Base-by-base conservation (phyloP, 768 basidiomycete species). In the Agrocybe chaxingu region DNA sequence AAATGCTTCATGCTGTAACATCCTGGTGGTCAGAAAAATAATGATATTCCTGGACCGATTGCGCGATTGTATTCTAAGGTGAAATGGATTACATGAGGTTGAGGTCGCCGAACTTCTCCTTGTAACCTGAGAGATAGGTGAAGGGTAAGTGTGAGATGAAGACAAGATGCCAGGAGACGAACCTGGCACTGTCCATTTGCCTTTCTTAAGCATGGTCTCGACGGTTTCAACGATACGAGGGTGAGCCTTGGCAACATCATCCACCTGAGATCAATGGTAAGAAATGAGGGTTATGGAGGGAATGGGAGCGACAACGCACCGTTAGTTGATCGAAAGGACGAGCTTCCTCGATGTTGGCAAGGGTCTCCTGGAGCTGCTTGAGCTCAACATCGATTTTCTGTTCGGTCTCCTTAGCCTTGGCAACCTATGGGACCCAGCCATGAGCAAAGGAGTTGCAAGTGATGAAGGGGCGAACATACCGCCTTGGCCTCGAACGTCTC, bases 131-230 rank as follows among this genome's bases (percentile, higher is more conserved):
- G 38, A 47, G 34, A 45, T 13, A 36, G 39, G 39, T 52, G 47
- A 39, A 52, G 35, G 5, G 31, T 42, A 36, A 30, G 24, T 24
- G 24, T n/a, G 16, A 3, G 33, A 19, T 4, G 43, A 40, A 16
- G 7, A 49, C 13, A 10, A 42, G 32, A 42, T 33, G 30, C 31
- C 1, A 18, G 34, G 16, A 19, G 31, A 62, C 77, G 47, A 66
- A 87, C 94, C 95, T 62, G 96, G 96, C 51, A 98, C 95, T 62
- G 88, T 92, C 88, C 92, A 97, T 77, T 98, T 97, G 71, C 95
- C 95, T 76, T 98, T 94, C 82, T 88, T 85, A 56, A 98, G 70
- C 93, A 97, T 96, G 58, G 79, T 89, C 74, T 98, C 92, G 52
- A 97, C 91, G 38, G 89, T 84, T 71, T 97, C 85, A 35, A 78